A percentile compares a stretch with the other conserved stretches of the same genome.
phyloP scores from a whole-genome alignment of 2,329 filamentous ascomycete species.

The Fusarium sp. region DNA sequence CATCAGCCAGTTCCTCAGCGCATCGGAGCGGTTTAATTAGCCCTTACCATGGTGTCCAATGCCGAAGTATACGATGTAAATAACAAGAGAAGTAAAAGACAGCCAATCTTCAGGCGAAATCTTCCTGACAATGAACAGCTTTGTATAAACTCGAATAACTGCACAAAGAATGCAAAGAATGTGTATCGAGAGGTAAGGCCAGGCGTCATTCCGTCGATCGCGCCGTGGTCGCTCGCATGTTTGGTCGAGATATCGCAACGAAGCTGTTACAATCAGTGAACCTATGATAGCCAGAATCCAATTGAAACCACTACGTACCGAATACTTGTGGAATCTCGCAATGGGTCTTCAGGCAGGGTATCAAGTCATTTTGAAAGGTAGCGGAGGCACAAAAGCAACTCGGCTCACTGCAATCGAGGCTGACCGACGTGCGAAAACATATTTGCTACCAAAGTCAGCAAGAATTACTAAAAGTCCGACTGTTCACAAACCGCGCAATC shows the following conservation, averaged over 20 bases:
- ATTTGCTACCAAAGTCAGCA: background rate
- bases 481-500: background rate
- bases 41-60: conserved; percentile 13
- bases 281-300: accelerated
- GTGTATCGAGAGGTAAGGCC: conserved; percentile 12
- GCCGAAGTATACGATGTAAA: conserved; percentile 1
- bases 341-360: background rate
- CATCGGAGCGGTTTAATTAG: accelerated
- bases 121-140: background rate
- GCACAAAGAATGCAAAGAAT: conserved; percentile 1
- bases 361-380: background rate
- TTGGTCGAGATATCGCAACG: background rate
- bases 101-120: conserved; percentile 10
- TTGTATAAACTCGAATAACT: conserved; percentile 8
- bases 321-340: background rate
- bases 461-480: accelerated
- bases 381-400: background rate
- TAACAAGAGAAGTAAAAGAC: background rate
- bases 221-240: conserved; percentile 1
- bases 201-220: conserved; percentile 3
- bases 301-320: background rate
- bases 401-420: background rate
- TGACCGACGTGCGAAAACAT: accelerated
- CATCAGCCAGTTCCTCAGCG: background rate
- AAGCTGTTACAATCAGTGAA: background rate